phyloP scores from a whole-genome alignment of 495 filamentous ascomycete genomes.

The Penicillium parvum region DNA sequence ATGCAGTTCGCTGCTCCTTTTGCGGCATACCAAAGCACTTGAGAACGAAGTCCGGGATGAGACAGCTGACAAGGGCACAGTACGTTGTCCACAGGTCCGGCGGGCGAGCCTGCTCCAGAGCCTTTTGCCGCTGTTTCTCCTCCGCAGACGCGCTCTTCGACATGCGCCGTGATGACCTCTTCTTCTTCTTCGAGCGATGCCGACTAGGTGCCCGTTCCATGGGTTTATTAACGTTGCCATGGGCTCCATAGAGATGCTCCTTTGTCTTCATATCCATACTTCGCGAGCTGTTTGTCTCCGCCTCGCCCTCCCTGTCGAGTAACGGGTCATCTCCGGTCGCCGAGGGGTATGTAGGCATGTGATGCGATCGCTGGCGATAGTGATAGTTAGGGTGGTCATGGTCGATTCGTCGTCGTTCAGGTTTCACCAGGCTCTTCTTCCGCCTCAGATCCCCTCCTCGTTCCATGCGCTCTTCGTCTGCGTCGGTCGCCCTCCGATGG shows the following conservation, averaged over 20 bases:
- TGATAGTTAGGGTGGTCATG: constrained; percentile 88
- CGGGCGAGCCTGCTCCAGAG: constrained; percentile 65
- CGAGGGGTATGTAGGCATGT: constrained; percentile 83
- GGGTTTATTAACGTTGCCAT: constrained; percentile 44
- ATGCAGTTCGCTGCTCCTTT: constrained; percentile 85
- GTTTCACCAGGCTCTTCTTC: constrained; percentile 81
- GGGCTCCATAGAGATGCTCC: constrained; percentile 32
- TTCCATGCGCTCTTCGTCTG: constrained; percentile 38
- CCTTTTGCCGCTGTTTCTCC: constrained; percentile 59
- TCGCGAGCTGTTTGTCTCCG: constrained; percentile 51
- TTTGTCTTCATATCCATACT: constrained; percentile 51
- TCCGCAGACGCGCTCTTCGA: constrained; percentile 48
- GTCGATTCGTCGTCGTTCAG: constrained; percentile 79
- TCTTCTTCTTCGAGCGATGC: constrained; percentile 41
- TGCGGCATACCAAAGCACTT: constrained; percentile 82
- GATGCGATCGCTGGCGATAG: constrained; percentile 73
- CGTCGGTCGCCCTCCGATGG: constrained; percentile 29
- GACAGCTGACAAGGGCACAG: constrained; percentile 89
- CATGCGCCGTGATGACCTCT: constrained; percentile 48
- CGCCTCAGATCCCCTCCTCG: constrained; percentile 41
- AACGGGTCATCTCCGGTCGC: constrained; percentile 89
- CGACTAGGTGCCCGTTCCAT: constrained; percentile 44
- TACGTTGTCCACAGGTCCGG: constrained; percentile 94
- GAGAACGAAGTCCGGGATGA: constrained; percentile 83
- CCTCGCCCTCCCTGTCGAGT: constrained; percentile 62